Evolutionary conservation across 768 basidiomycete species (phyloP), one percentile per base, ranked within the genome.

Genomic region (Boletus rubescentipes): DNA sequence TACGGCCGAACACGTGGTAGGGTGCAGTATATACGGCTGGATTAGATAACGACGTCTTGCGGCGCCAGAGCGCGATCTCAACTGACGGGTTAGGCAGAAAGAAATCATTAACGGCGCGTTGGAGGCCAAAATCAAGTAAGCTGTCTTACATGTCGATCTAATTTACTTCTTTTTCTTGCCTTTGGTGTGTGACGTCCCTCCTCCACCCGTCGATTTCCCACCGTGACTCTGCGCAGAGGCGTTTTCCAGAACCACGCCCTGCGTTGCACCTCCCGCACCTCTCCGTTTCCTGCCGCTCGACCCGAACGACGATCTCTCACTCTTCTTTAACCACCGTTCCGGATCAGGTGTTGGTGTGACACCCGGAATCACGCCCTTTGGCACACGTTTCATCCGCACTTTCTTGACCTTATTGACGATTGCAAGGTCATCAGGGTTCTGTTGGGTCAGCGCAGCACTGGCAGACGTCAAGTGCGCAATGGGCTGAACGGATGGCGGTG

Each of bases 241-340:
- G 26, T 38, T 64, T 50, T 75, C 64, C 18, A 73, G 64, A 58
- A 71, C 63, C 31, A 69, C 65, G 20, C 90, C 90, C 71, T 91
- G 90, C 14, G 87, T 91, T 20, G 89, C 87, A 36, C 83, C 83
- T 41, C 80, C 79, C 18, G 77, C 76, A 26, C 73, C 75, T 61
- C 78, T 83, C 60, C 80, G 80, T 67, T 81, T 77, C 65, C 72
- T 81, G 38, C 78, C 78, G 48, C 77, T 75, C 16, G 75, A 75
- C 35, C 63, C 65, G 66, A 80, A 83, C 26, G 77, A 81, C 14
- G 86, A 79, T 45, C 89, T 76, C 68, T 91, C 89, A 48, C 82
- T 87, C 75, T 91, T 93, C 81, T 93, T 93, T 55, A 93, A 67
- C 91, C 91, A 93, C 57, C 91, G 76, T 68, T 93, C 91, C 23